Conservation (phyloP, 768 basidiomycete genomes). For the Daedaleopsis sinensis region DNA sequence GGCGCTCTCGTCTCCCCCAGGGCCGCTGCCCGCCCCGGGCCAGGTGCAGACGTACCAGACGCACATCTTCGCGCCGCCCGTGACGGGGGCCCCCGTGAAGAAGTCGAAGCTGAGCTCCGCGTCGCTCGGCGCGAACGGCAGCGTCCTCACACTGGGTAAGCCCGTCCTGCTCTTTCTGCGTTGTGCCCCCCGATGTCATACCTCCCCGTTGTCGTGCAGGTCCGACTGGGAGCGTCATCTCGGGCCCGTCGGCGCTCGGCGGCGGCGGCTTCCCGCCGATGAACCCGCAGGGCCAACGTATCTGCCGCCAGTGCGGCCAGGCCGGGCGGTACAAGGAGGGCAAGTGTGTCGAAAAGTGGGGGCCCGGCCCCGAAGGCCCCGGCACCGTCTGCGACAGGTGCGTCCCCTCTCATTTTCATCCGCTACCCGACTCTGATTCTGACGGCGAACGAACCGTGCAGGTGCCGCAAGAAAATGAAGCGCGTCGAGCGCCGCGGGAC, state of each 20-base stretch:
- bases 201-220: slow-evolving; percentile 16
- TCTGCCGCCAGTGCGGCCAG: slow-evolving; percentile 75
- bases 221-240: slow-evolving; percentile 27
- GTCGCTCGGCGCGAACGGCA: slow-evolving; percentile 22
- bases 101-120: slow-evolving; percentile 47
- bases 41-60: slow-evolving; percentile 56
- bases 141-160: slow-evolving; percentile 28
- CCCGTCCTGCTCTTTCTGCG: neutral
- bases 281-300: slow-evolving; percentile 63
- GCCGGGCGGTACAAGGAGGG: slow-evolving; percentile 81
- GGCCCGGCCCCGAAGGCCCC: slow-evolving; percentile 80
- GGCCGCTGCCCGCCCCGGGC: slow-evolving; percentile 37
- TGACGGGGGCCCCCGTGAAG: slow-evolving; percentile 73
- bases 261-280: slow-evolving; percentile 37
- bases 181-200: neutral
- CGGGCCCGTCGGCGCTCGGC: slow-evolving; percentile 27
- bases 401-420: slow-evolving; percentile 24
- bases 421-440: neutral
- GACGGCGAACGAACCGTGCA: slow-evolving; percentile 27
- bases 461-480: slow-evolving; percentile 87
- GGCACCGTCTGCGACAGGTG: slow-evolving; percentile 83
- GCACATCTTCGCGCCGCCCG: slow-evolving; percentile 73
- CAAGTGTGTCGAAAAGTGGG: slow-evolving; percentile 89
- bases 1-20: slow-evolving; percentile 23
- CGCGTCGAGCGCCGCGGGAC: slow-evolving; percentile 77